A percentile compares a stretch with the other conserved stretches of the same genome.
Evolutionary conservation across 1,284 basidiomycete species (phyloP).

Genomic region (Rhodotorula glutinis): DNA sequence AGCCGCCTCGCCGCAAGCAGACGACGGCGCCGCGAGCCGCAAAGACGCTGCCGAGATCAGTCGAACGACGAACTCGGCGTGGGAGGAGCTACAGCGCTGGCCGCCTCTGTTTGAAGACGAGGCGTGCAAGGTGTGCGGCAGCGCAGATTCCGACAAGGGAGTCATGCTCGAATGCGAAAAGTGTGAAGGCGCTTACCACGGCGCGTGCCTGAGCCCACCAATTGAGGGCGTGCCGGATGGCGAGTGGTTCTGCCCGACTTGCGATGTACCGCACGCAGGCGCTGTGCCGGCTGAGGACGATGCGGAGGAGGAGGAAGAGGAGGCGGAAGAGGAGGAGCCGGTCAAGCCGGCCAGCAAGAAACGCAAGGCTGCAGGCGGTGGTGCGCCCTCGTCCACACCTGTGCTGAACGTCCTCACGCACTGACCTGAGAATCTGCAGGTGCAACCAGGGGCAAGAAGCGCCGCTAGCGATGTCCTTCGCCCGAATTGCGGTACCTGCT

Average conservation of each 20-base stretch:
- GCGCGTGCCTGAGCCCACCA: constrained; percentile 74
- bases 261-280: constrained; percentile 45
- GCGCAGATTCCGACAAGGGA: constrained; percentile 57
- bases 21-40: neutral
- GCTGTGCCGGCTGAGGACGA: neutral
- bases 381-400: neutral
- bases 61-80: constrained; percentile 19
- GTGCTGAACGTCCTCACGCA: neutral
- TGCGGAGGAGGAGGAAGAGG: constrained; percentile 1
- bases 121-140: constrained; percentile 67
- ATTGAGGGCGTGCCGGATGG: constrained; percentile 71
- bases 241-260: constrained; percentile 86
- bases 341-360: constrained; percentile 14
- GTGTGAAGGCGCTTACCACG: constrained; percentile 88
- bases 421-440: neutral
- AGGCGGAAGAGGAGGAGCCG: neutral
- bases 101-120: constrained; percentile 67
- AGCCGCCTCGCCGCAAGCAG: neutral
- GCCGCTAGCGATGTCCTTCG: too few species aligned
- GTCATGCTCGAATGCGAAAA: constrained; percentile 81
- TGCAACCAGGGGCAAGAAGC: constrained; percentile 9
- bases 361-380: constrained; percentile 17
- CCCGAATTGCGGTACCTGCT: too few species aligned
- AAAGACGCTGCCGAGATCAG: constrained; percentile 15
- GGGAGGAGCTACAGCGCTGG: constrained; percentile 64